A percentile compares a stretch with the other conserved stretches of the same genome.
phyloP scores from a whole-genome alignment of 768 basidiomycete genomes.

The Botryobasidium botryosum region DNA sequence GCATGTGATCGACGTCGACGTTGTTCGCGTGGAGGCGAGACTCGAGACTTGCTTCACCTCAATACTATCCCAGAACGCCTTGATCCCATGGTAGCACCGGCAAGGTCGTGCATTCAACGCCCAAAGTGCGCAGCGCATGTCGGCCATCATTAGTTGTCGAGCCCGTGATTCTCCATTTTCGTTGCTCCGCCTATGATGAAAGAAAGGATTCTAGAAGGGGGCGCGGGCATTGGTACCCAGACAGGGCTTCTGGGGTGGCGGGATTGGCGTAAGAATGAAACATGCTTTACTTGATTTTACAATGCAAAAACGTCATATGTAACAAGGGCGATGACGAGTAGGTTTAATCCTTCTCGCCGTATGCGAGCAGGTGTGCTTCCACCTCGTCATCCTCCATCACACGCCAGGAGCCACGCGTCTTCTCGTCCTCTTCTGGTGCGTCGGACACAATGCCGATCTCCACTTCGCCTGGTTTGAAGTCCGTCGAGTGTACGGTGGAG shows the following conservation, averaged over 20 bases:
- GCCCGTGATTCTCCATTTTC: neutral
- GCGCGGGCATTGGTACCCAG: neutral
- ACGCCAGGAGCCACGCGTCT: constrained; percentile 56
- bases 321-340: too few relatives aligned
- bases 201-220: too few relatives aligned
- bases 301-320: constrained; percentile 1
- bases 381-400: constrained; percentile 64
- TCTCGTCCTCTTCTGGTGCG: constrained; percentile 50
- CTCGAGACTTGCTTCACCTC: too few relatives aligned
- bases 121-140: too few relatives aligned
- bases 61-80: too few relatives aligned
- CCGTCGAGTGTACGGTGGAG: constrained; percentile 85
- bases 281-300: neutral
- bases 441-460: constrained; percentile 88
- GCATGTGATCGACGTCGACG: too few relatives aligned
- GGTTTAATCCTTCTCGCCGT: constrained; percentile 71
- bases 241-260: neutral
- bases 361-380: constrained; percentile 64
- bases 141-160: too few relatives aligned
- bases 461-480: constrained; percentile 90
- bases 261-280: too few relatives aligned
- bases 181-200: too few relatives aligned
- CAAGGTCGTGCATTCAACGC: too few relatives aligned
- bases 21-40: too few relatives aligned
- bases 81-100: too few relatives aligned